Conservation (phyloP, 495 filamentous ascomycete species). For the Tuber microsphaerosporum region DNA sequence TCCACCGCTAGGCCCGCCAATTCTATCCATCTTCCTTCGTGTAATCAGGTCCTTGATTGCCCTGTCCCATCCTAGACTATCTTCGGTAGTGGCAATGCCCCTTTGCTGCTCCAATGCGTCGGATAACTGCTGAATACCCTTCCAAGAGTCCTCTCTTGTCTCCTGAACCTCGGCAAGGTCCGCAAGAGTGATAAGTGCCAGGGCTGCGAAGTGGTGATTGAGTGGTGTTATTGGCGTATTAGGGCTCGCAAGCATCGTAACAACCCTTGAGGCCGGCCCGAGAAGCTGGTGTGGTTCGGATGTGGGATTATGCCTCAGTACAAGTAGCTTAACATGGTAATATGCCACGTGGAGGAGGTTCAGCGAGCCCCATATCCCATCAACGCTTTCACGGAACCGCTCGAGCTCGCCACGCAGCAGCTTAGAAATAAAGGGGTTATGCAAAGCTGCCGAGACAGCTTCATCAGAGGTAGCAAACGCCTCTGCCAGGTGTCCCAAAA, state of each 20-base stretch:
- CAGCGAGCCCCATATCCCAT: constrained; percentile 35
- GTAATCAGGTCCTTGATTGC: constrained; percentile 37
- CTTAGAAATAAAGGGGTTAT: constrained; percentile 43
- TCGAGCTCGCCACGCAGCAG: constrained; percentile 45
- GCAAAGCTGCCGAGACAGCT: constrained; percentile 46
- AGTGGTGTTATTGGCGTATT: constrained; percentile 57
- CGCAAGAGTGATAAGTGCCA: constrained; percentile 61
- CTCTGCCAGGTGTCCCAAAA: constrained; percentile 46
- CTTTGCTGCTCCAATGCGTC: constrained; percentile 31
- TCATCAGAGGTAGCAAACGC: constrained; percentile 48
- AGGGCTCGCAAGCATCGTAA: constrained; percentile 51
- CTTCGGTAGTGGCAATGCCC: constrained; percentile 27
- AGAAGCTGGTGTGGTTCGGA: constrained; percentile 57
- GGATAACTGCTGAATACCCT: constrained; percentile 38
- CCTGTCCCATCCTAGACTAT: constrained; percentile 35
- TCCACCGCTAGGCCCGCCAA: constrained; percentile 19
- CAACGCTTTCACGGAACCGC: constrained; percentile 41
- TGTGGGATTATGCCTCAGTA: constrained; percentile 52
- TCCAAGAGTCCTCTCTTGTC: constrained; percentile 41
- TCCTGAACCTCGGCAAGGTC: constrained; percentile 52
- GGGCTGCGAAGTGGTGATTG: constrained; percentile 63
- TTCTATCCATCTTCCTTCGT: constrained; percentile 28
- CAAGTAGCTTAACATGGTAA: constrained; percentile 63
- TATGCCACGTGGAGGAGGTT: constrained; percentile 60
- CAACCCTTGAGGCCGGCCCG: constrained; percentile 54